Evolutionary conservation across 345 rosid genomes (phyloP), one percentile per base, ranked within the genome.

Genomic region (Streptanthus diversifolius): DNA sequence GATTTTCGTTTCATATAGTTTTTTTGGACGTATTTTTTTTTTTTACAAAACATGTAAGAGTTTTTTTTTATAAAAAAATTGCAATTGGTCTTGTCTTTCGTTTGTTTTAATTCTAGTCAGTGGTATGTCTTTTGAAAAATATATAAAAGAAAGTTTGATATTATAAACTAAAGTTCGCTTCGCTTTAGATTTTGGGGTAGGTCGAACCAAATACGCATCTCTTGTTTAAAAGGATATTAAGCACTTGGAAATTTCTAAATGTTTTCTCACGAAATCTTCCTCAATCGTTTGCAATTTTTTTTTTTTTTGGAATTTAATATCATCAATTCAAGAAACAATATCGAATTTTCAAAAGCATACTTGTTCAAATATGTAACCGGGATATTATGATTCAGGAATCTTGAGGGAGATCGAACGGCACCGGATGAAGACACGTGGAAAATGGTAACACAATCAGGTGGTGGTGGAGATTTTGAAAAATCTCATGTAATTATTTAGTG

Each of bases 341-440:
- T 56, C 25, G 9, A 8, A 13, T 19, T 27, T 3, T 71, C 19
- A 17, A 19, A 14, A 33, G 27, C 15, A 45, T 25, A 17, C 27
- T 18, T 17, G 30, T 25, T 67, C 29, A 39, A 37, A 39, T 24
- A 52, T 25, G 7, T 4, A 4, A 15, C 19, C 25, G 25, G 8
- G 17, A 70, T 33, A n/a, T n/a, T 36, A 49, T 40, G 1, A 14
- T 52, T 29, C 19, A 19, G 33, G 53, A 68, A 67, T 29, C 6
- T 32, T 17, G 18, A 27, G 54, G 44, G 47, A 55, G 58, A 65
- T 63, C 21, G 6, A 71, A 64, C 52, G 53, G 70, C 49, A 62
- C 0, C 64, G 3, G 51, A 62, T 55, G 22, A 11, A 21, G 44
- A 63, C 66, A 63, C 67, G 56, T 71, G 56, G 36, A 70, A 8